Base-by-base conservation (phyloP, 208 protist genomes). In the Tritrichomonas foetus region DNA sequence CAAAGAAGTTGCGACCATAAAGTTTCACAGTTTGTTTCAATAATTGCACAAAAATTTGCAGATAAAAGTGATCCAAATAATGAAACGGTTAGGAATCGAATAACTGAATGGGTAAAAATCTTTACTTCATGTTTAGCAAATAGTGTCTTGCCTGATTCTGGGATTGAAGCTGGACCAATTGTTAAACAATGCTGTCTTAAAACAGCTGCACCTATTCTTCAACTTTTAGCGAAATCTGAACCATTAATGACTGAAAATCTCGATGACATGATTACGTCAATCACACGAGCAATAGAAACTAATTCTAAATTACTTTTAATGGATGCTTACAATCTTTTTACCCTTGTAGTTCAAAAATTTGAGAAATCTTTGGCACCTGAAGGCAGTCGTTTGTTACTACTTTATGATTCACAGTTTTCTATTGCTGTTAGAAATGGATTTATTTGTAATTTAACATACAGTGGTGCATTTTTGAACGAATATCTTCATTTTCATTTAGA, bases 401-500 rank as follows among this genome's bases (percentile, higher is more conserved):
- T 69, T 69, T 69, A 69, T 69, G 64, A 69, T 33, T n/a, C 64
- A 69, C 64, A 69, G n/a, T 69, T 69, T n/a, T 69, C 64, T n/a
- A 69, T 69, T 5, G 64, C 64, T 33, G 27, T n/a, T 33, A 11
- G 64, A n/a, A 69, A 8, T 3, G 27, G 27, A n/a, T 89, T 89
- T 47, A 20, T 53, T 9, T 36, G 16, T 50, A 49, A 89, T 89
- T 39, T 89, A 0, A 9, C 1, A 57, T 20, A 44, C 2, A 44
- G n/a, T 16, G 78, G 47, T 53, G 14, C 13, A 39, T 89, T 89
- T n/a, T 30, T 89, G 0, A 57, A 41, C 47, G 47, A 89, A 39
- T 89, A 53, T n/a, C 16, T 89, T 0, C 41, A 16, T 14, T 89
- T 89, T 47, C 78, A 89, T 27, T 61, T 53, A 16, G 47, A 89